A percentile compares a stretch with the other conserved stretches of the same genome.
Conservation (phyloP, 2,329 filamentous ascomycete species). For the Fusarium pseudonygamai region DNA sequence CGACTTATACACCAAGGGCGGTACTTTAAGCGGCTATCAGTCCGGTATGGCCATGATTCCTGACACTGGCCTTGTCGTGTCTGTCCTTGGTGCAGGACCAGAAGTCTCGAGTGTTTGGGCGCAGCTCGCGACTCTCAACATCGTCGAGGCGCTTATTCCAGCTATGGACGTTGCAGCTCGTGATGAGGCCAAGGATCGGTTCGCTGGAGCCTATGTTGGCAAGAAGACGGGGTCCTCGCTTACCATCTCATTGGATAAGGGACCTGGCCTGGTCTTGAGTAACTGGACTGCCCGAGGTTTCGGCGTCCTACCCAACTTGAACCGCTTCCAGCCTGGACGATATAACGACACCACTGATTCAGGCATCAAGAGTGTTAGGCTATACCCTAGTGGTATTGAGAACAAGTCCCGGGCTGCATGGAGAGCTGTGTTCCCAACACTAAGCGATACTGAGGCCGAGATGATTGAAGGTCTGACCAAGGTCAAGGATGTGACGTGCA, state of each 20-base stretch:
- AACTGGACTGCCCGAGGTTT: background rate
- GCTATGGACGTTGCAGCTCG: background rate
- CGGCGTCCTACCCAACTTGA: background rate
- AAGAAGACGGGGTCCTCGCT: background rate
- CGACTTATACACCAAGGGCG: background rate
- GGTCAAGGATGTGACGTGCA: background rate
- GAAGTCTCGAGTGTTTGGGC: background rate
- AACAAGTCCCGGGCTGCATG: background rate
- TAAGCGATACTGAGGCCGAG: background rate
- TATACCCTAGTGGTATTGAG: background rate
- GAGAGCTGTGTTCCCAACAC: background rate
- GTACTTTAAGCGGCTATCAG: background rate
- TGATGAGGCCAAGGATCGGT: background rate
- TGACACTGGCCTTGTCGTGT: background rate
- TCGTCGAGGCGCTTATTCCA: background rate
- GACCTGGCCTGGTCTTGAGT: background rate
- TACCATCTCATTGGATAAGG: background rate
- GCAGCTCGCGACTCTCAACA: background rate
- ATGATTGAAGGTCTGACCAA: background rate
- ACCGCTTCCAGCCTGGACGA: background rate
- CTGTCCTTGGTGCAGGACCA: background rate
- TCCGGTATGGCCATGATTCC: background rate
- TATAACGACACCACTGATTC: background rate
- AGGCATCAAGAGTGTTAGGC: background rate
- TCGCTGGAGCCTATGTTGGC: background rate